phyloP scores from a whole-genome alignment of 345 rosid species.

The Crucihimalaya himalaica region DNA sequence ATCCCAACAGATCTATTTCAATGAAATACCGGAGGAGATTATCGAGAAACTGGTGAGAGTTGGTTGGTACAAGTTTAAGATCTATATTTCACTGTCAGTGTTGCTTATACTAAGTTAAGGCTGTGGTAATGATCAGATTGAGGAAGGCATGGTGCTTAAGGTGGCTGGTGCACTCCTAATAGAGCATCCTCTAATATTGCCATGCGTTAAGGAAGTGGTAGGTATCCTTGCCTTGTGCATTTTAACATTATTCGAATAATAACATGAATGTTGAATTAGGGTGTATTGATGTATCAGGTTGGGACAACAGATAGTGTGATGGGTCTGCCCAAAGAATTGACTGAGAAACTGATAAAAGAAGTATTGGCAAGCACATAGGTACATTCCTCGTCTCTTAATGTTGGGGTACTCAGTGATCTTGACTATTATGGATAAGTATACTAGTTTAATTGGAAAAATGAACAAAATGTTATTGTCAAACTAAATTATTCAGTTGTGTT shows the following conservation, averaged over 20 bases:
- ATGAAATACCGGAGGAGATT: slow-evolving; percentile 77
- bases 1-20: slow-evolving; percentile 72
- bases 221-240: slow-evolving; percentile 19
- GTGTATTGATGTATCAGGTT: slow-evolving; percentile 49
- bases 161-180: slow-evolving; percentile 84
- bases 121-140: slow-evolving; percentile 50
- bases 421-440: background rate
- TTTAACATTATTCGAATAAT: background rate
- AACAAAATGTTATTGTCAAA: background rate
- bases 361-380: slow-evolving; percentile 40
- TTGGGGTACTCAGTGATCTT: no score
- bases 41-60: slow-evolving; percentile 73
- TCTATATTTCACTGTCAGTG: background rate
- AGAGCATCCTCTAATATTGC: slow-evolving; percentile 74
- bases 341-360: slow-evolving; percentile 64
- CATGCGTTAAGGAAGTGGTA: slow-evolving; percentile 79
- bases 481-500: background rate
- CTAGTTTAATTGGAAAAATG: background rate
- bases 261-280: background rate
- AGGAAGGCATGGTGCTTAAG: slow-evolving; percentile 70
- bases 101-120: background rate
- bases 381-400: background rate
- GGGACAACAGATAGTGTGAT: slow-evolving; percentile 93
- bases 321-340: slow-evolving; percentile 83
- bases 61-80: background rate